Evolutionary conservation across 176 grass and related monocot genomes (phyloP).

Genomic region (Bothriochloa decipiens): DNA sequence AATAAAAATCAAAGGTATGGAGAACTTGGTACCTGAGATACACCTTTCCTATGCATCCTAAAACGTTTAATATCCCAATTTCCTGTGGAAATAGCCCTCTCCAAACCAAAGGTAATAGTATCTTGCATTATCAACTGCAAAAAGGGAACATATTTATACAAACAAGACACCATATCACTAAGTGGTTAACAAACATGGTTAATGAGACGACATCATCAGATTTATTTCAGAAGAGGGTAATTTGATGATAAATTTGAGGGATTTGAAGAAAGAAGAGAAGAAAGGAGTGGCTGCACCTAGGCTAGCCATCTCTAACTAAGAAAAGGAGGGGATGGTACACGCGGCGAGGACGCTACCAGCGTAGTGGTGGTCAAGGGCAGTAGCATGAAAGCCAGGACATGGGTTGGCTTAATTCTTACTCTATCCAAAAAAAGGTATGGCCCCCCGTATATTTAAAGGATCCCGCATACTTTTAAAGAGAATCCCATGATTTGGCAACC

Average conservation of each 20-base stretch:
- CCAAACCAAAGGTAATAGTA: constrained; percentile 73
- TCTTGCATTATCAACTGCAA: constrained; percentile 43
- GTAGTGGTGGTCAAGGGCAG: background rate
- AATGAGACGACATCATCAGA: constrained; percentile 7
- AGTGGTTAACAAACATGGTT: constrained; percentile 3
- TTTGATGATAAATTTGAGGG: constrained; percentile 2
- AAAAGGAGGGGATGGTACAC: background rate
- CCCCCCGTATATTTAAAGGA: too few species aligned
- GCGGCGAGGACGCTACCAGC: background rate
- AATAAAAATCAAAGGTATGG: too few species aligned
- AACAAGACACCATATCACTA: constrained; percentile 2
- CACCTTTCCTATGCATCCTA: constrained; percentile 94
- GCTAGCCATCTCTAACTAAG: background rate
- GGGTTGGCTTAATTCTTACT: too few species aligned
- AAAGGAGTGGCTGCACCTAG: background rate
- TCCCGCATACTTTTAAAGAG: too few species aligned
- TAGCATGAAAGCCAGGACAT: background rate
- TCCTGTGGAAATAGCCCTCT: constrained; percentile 88
- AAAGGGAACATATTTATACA: constrained; percentile 29
- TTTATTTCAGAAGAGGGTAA: background rate
- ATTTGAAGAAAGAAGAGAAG: background rate
- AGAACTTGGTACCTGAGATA: too few species aligned
- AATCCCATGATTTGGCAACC: too few species aligned
- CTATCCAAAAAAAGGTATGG: too few species aligned
- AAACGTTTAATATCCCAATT: constrained; percentile 97